Conservation (phyloP, 164 flowering plant genomes). For the Stephania japonica region DNA sequence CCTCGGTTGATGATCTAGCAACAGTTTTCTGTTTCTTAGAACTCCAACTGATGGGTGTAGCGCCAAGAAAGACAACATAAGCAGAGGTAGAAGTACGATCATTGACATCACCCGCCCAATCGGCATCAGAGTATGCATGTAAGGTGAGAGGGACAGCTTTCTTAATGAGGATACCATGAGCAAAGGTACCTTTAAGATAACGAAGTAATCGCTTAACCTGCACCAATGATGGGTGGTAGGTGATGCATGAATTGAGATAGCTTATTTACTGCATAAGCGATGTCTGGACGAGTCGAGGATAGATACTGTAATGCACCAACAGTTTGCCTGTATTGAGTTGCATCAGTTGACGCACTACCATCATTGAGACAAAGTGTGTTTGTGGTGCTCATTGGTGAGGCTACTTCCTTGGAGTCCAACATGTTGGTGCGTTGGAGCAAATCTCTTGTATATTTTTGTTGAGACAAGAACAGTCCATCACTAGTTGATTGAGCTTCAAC, state of each 20-base stretch:
- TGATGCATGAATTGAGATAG: neutral
- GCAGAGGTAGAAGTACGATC: neutral
- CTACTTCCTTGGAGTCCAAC: neutral
- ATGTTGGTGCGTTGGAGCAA: neutral
- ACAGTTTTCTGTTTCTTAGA: neutral
- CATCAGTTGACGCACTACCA: neutral
- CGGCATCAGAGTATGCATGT: neutral
- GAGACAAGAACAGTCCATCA: neutral
- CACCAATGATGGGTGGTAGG: neutral
- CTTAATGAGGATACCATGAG: neutral
- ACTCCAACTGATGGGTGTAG: neutral
- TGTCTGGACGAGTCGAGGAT: neutral
- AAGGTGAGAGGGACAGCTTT: too few species aligned
- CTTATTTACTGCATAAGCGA: neutral
- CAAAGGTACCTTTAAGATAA: neutral
- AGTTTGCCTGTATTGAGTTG: neutral
- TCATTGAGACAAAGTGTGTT: neutral
- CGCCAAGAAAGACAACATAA: neutral
- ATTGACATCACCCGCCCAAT: neutral
- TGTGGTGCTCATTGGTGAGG: neutral
- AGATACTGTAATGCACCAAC: neutral
- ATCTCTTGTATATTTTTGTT: neutral
- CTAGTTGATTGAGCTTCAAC: neutral
- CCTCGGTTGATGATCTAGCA: neutral
- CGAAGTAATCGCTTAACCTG: neutral